A percentile compares a stretch with the other conserved stretches of the same genome.
These are phyloP conservation scores for Tephrocybe sp. DNA, from an alignment of 768 basidiomycete species.

Conservation along the genomic window DNA sequence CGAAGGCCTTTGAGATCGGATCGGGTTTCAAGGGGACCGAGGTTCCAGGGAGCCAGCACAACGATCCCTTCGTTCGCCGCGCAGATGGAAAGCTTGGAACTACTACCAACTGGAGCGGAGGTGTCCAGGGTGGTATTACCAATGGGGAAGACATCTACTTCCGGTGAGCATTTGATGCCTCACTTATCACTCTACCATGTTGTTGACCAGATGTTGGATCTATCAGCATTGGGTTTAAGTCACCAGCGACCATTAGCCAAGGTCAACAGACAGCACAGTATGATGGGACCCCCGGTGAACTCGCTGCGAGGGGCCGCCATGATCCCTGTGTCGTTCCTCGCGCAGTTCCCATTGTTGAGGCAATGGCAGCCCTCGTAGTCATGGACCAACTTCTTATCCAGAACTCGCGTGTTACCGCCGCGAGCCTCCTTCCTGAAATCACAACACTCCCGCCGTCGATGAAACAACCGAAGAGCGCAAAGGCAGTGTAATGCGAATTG, in stretches of 20 bases:
- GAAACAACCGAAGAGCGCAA: slow-evolving; percentile 57
- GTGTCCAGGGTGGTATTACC: slow-evolving; percentile 96
- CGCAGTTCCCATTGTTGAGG: slow-evolving; percentile 96
- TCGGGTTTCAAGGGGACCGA: slow-evolving; percentile 95
- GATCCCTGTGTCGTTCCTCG: slow-evolving; percentile 98
- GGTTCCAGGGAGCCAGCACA: slow-evolving; percentile 90
- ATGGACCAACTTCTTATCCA: slow-evolving; percentile 94
- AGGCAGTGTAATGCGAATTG: background rate
- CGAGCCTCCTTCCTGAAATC: slow-evolving; percentile 77
- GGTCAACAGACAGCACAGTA: slow-evolving; percentile 90
- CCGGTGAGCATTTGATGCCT: slow-evolving; percentile 51
- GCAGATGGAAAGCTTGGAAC: slow-evolving; percentile 78
- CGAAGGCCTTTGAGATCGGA: slow-evolving; percentile 97
- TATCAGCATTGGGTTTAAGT: slow-evolving; percentile 91
- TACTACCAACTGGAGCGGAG: slow-evolving; percentile 93
- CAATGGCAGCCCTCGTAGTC: slow-evolving; percentile 94
- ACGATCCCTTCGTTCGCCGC: slow-evolving; percentile 78
- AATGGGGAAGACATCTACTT: slow-evolving; percentile 99
- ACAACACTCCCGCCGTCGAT: slow-evolving; percentile 92
- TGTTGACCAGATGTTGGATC: background rate
- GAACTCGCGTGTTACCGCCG: slow-evolving; percentile 75
- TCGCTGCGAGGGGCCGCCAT: slow-evolving; percentile 92
- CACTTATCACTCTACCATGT: background rate
- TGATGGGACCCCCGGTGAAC: slow-evolving; percentile 83
- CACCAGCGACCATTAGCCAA: slow-evolving; percentile 96